Base-by-base conservation (phyloP, 345 rosid species). In the Hypericum androsaemum region DNA sequence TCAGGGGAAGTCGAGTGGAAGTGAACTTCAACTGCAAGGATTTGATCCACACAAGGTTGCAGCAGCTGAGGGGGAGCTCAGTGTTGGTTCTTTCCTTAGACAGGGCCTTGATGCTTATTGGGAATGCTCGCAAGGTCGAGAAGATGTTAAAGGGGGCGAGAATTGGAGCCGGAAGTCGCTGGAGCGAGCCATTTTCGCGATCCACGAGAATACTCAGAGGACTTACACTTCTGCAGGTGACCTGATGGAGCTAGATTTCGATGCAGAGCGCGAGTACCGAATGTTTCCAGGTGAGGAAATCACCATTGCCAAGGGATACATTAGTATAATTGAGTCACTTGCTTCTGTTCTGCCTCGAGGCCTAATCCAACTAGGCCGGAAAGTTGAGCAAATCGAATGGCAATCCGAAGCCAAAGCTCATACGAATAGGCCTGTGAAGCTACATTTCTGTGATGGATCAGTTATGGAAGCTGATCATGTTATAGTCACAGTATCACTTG, bases 271-370 rank as follows among this genome's bases (percentile, higher is more conserved):
- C 0, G 96, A 92, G 76, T 92, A 92, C 48, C 67, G 66, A 35
- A 74, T 88, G 98, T 92, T 83, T 66, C 88, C 94, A 1, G 96
- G 92, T 5, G 96, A 92, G 62, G 98, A 92, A 68, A 77, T 85
- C 74, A 92, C 98, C n/a, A 83, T 92, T 40, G 95, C 98, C 10
- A 88, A 79, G 63, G 98, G 98, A 13, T 92, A 88, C 63, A 66
- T 67, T 41, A 81, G 79, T 58, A 61, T 92, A 45, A 75, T 88
- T 14, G 71, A 77, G 59, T 72, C 76, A 10, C 64, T 92, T 14
- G 94, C 98, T 16, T 80, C 89, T 50, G 84, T 71, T 59, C 77
- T 92, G 38, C 98, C 96, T 4, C 72, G 62, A 12, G 89, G 79
- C 52, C 62, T 83, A 13, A 65, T 92, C 63, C 88, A 84, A 56